phyloP scores from a whole-genome alignment of 768 basidiomycete genomes.

The Candolleomyces eurysporus region DNA sequence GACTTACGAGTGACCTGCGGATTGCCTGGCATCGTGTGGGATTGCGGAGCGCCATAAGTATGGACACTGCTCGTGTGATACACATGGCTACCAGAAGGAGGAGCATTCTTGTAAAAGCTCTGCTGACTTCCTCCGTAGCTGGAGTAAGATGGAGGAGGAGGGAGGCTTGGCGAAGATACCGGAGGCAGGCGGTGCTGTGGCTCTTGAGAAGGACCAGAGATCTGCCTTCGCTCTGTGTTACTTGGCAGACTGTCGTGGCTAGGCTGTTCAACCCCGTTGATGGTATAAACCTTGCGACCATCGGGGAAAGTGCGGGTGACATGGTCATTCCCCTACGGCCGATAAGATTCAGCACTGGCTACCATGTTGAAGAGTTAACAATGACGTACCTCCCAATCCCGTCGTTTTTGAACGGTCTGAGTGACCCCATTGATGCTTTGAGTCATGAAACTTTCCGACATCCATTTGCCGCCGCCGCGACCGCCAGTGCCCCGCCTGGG shows the following conservation, averaged over 20 bases:
- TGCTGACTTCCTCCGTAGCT: neutral
- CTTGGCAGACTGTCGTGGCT: conserved; percentile 26
- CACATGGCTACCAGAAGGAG: neutral
- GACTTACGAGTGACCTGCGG: neutral
- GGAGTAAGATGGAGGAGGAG: neutral
- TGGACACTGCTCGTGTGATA: neutral
- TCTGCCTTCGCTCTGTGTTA: neutral
- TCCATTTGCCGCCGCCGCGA: conserved; percentile 30
- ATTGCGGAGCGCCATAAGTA: neutral
- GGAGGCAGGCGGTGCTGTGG: neutral
- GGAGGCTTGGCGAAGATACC: neutral
- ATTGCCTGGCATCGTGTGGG: neutral
- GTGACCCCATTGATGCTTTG: conserved; percentile 68
- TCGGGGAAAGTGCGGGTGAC: conserved; percentile 63
- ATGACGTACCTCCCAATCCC: conserved; percentile 56
- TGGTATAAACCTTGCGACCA: conserved; percentile 59
- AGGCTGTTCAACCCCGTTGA: conserved; percentile 64
- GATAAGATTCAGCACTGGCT: conserved; percentile 11
- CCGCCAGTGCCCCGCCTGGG: conserved; percentile 16
- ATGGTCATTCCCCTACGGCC: conserved; percentile 69
- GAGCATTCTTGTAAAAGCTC: neutral
- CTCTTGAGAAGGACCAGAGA: neutral
- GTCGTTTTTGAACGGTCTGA: conserved; percentile 51
- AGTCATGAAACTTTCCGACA: conserved; percentile 55
- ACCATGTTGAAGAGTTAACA: neutral